phyloP scores from a whole-genome alignment of 1,139 yeast species.

The Meyerozyma elateridarum region DNA sequence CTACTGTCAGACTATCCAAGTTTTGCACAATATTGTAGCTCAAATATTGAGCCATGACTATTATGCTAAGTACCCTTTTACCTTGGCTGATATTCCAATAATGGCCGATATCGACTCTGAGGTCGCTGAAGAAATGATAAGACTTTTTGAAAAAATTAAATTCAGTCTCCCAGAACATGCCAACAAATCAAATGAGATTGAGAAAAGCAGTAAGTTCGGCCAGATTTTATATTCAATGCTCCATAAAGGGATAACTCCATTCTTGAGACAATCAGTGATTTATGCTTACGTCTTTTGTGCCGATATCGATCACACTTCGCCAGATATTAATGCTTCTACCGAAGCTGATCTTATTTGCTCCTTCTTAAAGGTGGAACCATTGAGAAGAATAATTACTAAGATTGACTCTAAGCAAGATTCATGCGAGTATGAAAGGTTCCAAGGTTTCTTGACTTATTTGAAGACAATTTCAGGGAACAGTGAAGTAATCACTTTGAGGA shows the following conservation, averaged over 20 bases:
- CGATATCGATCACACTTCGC: constrained; percentile 35
- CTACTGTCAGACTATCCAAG: constrained; percentile 35
- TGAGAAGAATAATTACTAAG: constrained; percentile 10
- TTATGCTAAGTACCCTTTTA: constrained; percentile 19
- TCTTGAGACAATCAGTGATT: constrained; percentile 63
- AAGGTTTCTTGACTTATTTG: constrained; percentile 14
- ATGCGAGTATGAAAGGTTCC: constrained; percentile 10
- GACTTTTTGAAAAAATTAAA: constrained; percentile 6
- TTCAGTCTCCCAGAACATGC: background rate
- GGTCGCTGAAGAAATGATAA: constrained; percentile 9
- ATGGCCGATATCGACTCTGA: constrained; percentile 21
- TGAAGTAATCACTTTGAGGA: constrained; percentile 13
- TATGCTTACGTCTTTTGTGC: constrained; percentile 57
- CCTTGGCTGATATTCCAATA: constrained; percentile 32
- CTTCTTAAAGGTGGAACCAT: constrained; percentile 48
- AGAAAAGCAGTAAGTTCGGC: constrained; percentile 22
- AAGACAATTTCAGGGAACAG: constrained; percentile 5
- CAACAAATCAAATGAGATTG: constrained; percentile 9
- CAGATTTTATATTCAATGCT: constrained; percentile 50
- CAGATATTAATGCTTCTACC: constrained; percentile 20
- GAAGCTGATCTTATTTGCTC: constrained; percentile 59
- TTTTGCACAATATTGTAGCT: constrained; percentile 19
- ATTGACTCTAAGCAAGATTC: constrained; percentile 15
- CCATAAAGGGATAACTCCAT: constrained; percentile 56
- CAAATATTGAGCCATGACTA: constrained; percentile 23